Evolutionary conservation across 768 basidiomycete species (phyloP).

Genomic region (Podaxis carcinomalis): DNA sequence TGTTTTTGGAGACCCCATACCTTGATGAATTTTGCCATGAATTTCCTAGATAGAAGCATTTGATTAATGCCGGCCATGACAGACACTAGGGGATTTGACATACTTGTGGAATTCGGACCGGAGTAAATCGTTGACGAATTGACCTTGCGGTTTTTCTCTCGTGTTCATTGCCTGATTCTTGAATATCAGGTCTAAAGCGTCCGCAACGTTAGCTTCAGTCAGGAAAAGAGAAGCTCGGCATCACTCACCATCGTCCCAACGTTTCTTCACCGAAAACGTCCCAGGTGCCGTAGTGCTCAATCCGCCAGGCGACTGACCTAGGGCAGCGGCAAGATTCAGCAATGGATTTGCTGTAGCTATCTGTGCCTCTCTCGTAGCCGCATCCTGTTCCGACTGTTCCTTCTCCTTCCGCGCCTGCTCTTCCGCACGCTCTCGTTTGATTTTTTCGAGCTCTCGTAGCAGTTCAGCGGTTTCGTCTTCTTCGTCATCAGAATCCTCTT

Average conservation of each 20-base stretch:
- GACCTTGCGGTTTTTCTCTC: conserved; percentile 58
- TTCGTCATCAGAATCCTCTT: conserved; percentile 57
- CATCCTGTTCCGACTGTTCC: conserved; percentile 60
- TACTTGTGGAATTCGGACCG: conserved; percentile 93
- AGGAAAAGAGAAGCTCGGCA: conserved; percentile 2
- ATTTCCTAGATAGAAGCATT: conserved; percentile 55
- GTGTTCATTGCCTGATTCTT: conserved; percentile 90
- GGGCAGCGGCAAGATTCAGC: conserved; percentile 85
- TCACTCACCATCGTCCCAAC: conserved; percentile 89
- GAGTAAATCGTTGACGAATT: conserved; percentile 94
- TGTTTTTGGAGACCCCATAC: conserved; percentile 25
- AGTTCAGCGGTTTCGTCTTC: conserved; percentile 94
- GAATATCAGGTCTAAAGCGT: conserved; percentile 82
- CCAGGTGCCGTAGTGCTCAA: conserved; percentile 72
- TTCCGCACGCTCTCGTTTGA: conserved; percentile 92
- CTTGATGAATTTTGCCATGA: conserved; percentile 91
- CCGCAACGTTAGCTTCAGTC: conserved; percentile 1
- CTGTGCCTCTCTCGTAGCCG: conserved; percentile 68
- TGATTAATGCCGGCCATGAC: neutral
- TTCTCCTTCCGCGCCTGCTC: conserved; percentile 83
- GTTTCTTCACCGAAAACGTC: conserved; percentile 85
- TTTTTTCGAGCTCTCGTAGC: conserved; percentile 95
- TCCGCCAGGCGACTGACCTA: conserved; percentile 70
- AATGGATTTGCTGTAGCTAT: conserved; percentile 87
- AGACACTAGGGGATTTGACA: conserved; percentile 23